Base-by-base conservation (phyloP, 768 basidiomycete species). In the Termitomyces sp. region DNA sequence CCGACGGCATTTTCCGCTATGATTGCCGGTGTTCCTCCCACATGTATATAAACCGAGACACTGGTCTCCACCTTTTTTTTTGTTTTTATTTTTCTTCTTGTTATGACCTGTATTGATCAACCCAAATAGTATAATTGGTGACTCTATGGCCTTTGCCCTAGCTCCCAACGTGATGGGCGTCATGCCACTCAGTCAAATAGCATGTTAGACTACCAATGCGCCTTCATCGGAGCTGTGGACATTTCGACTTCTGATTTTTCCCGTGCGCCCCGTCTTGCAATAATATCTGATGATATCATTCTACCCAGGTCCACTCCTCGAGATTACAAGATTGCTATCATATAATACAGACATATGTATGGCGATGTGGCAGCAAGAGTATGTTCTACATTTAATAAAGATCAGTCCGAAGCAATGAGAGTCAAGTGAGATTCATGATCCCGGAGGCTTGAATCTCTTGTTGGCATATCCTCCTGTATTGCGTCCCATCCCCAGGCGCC, bases 401-500 rank as follows among this genome's bases (percentile, higher is more conserved):
- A 27, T 38, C 19, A 53, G 19, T 23, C 37, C 19, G 19, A 44
- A 38, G 54, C 29, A 48, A 45, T 31, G 27, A 25, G 38, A 45
- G 31, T 43, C 8, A 48, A 21, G 29, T 14, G 11, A 17, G 8
- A 27, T 42, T 71, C 56, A 75, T 44, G 68, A 40, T n/a, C 35
- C 69, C 40, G 81, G 84, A n/a, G 73, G 66, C 69, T 86, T 87
- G 76, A 87, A 87, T 70, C 84, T 87, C 70, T 87, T 89, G 68
- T 87, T 89, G 23, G 81, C 63, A 65, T 87, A 87, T 4, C 82
- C 81, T 25, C 61, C 69, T 7, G 68, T 69, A 4, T 68, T 67
- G 62, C 81, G 73, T 17, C 83, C 84, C 84, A 87, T 86, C 0
- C 87, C 87, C 52, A 87, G 70, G 43, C 84, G 75, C 57, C 84